These are phyloP conservation scores for Favolaschia claudopus DNA, from an alignment of 768 basidiomycete genomes.

Conservation along the genomic window DNA sequence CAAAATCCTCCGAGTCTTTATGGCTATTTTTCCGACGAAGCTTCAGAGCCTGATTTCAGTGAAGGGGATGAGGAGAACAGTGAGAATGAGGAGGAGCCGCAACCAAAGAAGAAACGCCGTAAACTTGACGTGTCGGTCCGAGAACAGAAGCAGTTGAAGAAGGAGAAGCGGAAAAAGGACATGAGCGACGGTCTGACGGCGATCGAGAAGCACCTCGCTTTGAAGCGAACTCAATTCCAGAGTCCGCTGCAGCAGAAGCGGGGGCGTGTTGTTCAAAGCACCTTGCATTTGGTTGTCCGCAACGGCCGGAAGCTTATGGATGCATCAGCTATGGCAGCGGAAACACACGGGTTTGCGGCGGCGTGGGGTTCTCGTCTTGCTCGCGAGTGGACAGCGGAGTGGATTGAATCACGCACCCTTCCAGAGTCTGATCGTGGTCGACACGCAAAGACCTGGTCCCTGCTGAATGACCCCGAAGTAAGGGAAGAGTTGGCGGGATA, in stretches of 20 bases:
- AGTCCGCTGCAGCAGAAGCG: slow-evolving; percentile 2
- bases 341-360: slow-evolving; percentile 23
- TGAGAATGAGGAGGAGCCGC: background rate
- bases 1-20: background rate
- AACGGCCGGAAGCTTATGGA: slow-evolving; percentile 7
- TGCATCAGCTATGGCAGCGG: slow-evolving; percentile 20
- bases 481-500: slow-evolving; percentile 3
- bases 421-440: background rate
- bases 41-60: background rate
- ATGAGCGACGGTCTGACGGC: background rate
- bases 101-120: background rate
- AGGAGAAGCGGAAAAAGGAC: background rate
- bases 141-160: background rate
- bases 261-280: slow-evolving; percentile 7
- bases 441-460: background rate
- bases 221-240: background rate
- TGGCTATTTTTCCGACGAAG: background rate
- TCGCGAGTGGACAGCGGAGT: background rate
- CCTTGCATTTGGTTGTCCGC: slow-evolving; percentile 14
- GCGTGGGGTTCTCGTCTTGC: slow-evolving; percentile 13
- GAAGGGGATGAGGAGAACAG: background rate
- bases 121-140: background rate
- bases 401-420: background rate
- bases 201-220: background rate
- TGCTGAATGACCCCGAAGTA: background rate